Evolutionary conservation across 495 filamentous ascomycete species (phyloP), one percentile per base, ranked within the genome.

Genomic region (Aspergillus asperescens): DNA sequence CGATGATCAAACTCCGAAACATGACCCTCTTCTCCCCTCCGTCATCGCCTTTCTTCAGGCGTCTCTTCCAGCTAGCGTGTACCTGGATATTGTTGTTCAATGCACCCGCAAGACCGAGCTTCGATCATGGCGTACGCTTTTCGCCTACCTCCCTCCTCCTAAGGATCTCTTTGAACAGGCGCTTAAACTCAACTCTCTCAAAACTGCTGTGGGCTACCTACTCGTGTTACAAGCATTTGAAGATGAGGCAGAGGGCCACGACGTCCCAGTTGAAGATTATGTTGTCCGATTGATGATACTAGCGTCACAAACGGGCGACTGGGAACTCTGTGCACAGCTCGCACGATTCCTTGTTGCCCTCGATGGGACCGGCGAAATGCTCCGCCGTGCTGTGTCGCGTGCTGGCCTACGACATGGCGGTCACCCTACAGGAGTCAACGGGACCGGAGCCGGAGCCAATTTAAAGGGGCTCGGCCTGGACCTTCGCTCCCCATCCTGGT

Each of bases 81-180:
- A 96, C 53, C 82, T 97, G 25, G 93, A 97, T 63, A 90, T 96
- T 50, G 83, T 99, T 5, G 90, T 99, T 1, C 92, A 95, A 72
- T 99, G 94, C 67, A 96, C 93, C 0, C 85, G 94, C 18, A 97
- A 99, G 70, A 99, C 94, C 0, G 94, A 99, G 59, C 82, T 96
- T 6, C 83, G 91, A 23, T 94, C 87, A 18, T 99, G 94, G 94
- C 84, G 86, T 23, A 95, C 94, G 1, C 77, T 99, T 2, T 97
- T 97, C 65, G 79, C 84, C 8, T 85, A 94, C 59, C 78, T 97
- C 1, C 93, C 94, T 3, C 86, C 90, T 3, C 89, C 93, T 6
- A 85, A 89, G 54, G 85, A 89, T 51, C 78, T 97, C 1, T 99
- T 97, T 48, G 93, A 97, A 66, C 87, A 94, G 66, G 88, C 89